phyloP scores from a whole-genome alignment of 1,284 basidiomycete genomes.

The Neolentinus lepideus region DNA sequence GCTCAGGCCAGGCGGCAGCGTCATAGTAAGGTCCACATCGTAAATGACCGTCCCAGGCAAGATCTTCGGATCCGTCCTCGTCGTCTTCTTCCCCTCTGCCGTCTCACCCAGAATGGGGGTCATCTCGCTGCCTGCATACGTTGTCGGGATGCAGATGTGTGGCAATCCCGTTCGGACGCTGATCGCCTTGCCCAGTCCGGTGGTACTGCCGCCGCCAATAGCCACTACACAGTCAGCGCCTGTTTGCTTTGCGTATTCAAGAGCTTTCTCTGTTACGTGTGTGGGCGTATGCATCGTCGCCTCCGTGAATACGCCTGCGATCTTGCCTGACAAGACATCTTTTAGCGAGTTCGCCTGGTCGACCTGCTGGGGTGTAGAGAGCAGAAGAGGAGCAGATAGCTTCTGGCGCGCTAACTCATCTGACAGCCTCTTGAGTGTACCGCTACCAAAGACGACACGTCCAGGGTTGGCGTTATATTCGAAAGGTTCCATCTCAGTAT shows the following conservation, averaged over 20 bases:
- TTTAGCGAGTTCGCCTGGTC: conserved; percentile 20
- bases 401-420: conserved; percentile 27
- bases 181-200: conserved; percentile 36
- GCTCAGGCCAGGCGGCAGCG: conserved; percentile 31
- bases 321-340: conserved; percentile 14
- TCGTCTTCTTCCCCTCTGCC: conserved; percentile 33
- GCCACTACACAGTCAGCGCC: conserved; percentile 33
- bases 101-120: conserved; percentile 40
- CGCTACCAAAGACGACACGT: conserved; percentile 33
- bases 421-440: conserved; percentile 27
- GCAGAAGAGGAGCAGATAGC: conserved; percentile 25
- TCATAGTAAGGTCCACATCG: conserved; percentile 34
- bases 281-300: conserved; percentile 39
- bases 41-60: conserved; percentile 38
- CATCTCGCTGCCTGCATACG: conserved; percentile 37
- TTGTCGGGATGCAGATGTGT: conserved; percentile 38
- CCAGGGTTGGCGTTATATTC: conserved; percentile 31
- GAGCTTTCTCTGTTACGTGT: conserved; percentile 29
- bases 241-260: conserved; percentile 21
- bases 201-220: conserved; percentile 36
- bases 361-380: conserved; percentile 27
- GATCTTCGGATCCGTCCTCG: conserved; percentile 31
- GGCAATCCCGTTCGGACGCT: conserved; percentile 30
- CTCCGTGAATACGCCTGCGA: conserved; percentile 24
- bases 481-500: conserved; percentile 20